Evolutionary conservation across 257 asterid species (phyloP).

Genomic region (Catharanthus roseus): DNA sequence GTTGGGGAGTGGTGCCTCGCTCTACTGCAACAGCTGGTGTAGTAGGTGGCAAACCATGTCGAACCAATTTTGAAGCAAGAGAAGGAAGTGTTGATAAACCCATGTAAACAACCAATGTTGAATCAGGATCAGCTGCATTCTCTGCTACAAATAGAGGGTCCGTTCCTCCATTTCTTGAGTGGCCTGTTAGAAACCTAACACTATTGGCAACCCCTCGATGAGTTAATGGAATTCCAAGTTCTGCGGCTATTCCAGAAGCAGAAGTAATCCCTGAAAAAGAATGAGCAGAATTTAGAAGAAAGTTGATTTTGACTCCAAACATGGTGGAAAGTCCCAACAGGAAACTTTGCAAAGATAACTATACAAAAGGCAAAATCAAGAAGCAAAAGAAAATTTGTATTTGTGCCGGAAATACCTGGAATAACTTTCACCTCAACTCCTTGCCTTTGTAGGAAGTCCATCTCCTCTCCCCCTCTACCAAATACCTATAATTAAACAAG

Average conservation of each 20-base stretch:
- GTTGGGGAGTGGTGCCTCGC: constrained; percentile 97
- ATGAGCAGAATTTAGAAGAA: constrained; percentile 4
- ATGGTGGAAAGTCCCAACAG: no score
- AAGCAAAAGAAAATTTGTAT: not conserved
- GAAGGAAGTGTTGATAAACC: constrained; percentile 92
- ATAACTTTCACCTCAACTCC: constrained; percentile 84
- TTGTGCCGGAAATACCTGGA: constrained; percentile 47
- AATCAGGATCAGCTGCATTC: constrained; percentile 86
- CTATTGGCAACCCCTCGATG: constrained; percentile 94
- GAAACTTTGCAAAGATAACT: no score
- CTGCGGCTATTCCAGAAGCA: constrained; percentile 98
- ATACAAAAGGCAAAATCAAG: no score
- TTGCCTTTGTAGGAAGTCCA: constrained; percentile 89
- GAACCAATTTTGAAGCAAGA: constrained; percentile 66
- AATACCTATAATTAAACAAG: constrained; percentile 56
- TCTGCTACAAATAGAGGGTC: constrained; percentile 89
- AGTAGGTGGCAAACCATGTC: constrained; percentile 70
- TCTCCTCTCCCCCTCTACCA: constrained; percentile 98
- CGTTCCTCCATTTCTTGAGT: constrained; percentile 88
- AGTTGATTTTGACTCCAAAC: not conserved
- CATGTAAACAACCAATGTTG: constrained; percentile 87
- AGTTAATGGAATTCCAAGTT: constrained; percentile 88
- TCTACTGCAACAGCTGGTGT: constrained; percentile 94
- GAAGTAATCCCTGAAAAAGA: constrained; percentile 79
- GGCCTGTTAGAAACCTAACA: constrained; percentile 87